Evolutionary conservation across 2,329 filamentous ascomycete genomes (phyloP).

Genomic region (Kalmusia sp.): DNA sequence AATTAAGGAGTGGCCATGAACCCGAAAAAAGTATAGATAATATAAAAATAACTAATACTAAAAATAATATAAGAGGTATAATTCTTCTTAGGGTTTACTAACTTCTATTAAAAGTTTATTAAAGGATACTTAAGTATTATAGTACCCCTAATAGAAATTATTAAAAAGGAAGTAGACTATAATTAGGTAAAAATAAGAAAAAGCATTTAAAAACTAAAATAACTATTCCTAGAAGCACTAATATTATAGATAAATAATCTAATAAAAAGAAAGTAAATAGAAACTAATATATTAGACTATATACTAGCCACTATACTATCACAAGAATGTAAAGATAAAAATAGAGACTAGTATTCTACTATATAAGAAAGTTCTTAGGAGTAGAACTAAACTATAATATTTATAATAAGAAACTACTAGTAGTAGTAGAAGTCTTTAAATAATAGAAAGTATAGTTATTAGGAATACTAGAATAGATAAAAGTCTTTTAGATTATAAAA

Average conservation of each 20-base stretch:
- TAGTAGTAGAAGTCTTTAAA: not conserved
- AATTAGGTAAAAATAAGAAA: no score
- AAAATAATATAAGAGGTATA: not conserved
- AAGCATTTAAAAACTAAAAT: no score
- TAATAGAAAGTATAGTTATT: not conserved
- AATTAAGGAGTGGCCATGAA: no score
- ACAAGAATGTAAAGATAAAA: slow-evolving; percentile 27
- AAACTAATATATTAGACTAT: no score
- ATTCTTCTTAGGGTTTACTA: not conserved
- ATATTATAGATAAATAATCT: no score
- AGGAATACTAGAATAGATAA: not conserved
- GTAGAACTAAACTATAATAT: slow-evolving; percentile 18
- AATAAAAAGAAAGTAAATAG: no score
- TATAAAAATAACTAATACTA: no score
- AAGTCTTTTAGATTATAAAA: not conserved
- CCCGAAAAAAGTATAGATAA: no score
- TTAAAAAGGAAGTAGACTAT: not conserved
- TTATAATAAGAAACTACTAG: slow-evolving; percentile 19
- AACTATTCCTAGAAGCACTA: no score
- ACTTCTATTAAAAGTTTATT: not conserved
- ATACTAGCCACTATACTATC: no score
- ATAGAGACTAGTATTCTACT: slow-evolving; percentile 23
- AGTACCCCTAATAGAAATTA: not conserved
- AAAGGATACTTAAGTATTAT: not conserved
- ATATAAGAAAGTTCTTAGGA: slow-evolving; percentile 23